Conservation (phyloP, 75 land plant genomes). For the Cunninghamia lanceolata region DNA sequence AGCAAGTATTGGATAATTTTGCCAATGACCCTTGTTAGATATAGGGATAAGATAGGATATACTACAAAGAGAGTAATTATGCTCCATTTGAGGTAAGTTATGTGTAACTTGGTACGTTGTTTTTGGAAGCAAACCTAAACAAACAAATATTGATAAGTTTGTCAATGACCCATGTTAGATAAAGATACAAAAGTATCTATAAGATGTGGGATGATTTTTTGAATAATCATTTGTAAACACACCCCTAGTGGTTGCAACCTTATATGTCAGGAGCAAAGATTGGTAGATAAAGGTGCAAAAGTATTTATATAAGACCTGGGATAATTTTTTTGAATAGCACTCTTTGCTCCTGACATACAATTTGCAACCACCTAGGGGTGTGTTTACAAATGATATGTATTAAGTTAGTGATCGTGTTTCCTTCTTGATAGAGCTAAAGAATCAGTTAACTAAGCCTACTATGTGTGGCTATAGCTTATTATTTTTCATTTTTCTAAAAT, state of each 20-base stretch:
- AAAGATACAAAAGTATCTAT: background rate
- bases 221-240: too few relatives aligned
- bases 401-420: background rate
- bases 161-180: background rate
- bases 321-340: too few relatives aligned
- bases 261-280: too few relatives aligned
- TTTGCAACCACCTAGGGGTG: background rate
- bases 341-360: background rate
- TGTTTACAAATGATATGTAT: background rate
- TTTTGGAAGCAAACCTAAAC: background rate
- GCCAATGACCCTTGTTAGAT: background rate
- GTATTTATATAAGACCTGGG: too few relatives aligned
- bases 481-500: background rate
- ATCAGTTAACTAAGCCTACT: background rate
- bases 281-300: too few relatives aligned
- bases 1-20: background rate
- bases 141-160: background rate
- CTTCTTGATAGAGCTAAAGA: background rate
- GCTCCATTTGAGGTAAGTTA: background rate
- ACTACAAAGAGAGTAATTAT: background rate
- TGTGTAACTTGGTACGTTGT: background rate
- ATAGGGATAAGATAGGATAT: background rate
- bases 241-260: too few relatives aligned
- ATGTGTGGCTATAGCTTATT: background rate
- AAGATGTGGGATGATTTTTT: background rate